phyloP scores from a whole-genome alignment of 2,329 filamentous ascomycete genomes.

The Aspergillus sp. region DNA sequence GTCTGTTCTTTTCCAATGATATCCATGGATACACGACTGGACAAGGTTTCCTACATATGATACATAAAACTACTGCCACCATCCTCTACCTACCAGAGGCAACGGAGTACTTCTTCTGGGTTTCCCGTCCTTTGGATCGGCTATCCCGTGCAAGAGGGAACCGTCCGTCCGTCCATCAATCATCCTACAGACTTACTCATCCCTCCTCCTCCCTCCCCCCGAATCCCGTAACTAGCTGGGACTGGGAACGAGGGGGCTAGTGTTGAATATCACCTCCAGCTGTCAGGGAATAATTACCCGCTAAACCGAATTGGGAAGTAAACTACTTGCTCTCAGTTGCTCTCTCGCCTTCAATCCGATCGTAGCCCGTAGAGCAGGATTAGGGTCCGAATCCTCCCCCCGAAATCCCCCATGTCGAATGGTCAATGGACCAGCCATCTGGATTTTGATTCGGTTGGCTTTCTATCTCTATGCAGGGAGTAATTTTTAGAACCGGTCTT shows the following conservation, averaged over 20 bases:
- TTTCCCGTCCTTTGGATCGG: background rate
- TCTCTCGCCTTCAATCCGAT: background rate
- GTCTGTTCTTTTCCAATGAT: background rate
- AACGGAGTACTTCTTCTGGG: background rate
- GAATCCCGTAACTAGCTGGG: background rate
- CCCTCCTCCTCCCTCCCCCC: too few relatives aligned
- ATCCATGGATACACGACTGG: background rate
- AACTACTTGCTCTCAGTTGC: background rate
- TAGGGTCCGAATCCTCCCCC: too few relatives aligned
- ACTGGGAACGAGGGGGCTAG: background rate
- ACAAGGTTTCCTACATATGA: background rate
- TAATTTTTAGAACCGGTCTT: background rate
- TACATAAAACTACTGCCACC: background rate
- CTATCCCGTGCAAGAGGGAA: background rate
- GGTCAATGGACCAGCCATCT: background rate
- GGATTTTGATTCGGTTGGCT: background rate
- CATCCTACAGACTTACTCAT: background rate
- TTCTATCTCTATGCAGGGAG: background rate
- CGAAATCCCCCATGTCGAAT: background rate
- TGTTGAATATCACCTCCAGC: background rate
- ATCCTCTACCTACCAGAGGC: background rate
- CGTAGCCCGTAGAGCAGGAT: background rate
- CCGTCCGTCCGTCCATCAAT: background rate
- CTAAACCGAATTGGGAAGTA: background rate
- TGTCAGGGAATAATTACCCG: background rate